Evolutionary conservation across 805 yeast genomes (phyloP), one percentile per base, ranked within the genome.

Genomic region (Starmerella floricola): DNA sequence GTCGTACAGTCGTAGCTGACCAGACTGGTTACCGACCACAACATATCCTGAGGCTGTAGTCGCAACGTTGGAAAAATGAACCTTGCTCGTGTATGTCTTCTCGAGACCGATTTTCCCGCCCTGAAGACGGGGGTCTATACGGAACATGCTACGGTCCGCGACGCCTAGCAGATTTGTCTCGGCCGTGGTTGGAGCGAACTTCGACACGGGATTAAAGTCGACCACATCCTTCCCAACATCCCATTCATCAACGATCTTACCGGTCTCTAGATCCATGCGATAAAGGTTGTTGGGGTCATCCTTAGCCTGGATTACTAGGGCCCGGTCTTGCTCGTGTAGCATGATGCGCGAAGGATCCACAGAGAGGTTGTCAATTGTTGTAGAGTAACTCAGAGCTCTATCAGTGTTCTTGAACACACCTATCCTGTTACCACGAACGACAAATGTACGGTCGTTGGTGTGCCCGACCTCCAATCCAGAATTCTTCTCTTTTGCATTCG

Each of bases 171-270:
- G 71, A 0, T 86, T 80, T 47, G 74, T 78, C 52, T 86, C 95
- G 4, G 65, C 70, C 0, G 86, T 74, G 56, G 78, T 62, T 56
- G 80, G 93, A 30, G 83, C 73, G 53, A 78, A 79, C 60, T 84
- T 85, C 38, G 69, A 61, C n/a, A 74, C 67, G 4, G 94, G 87
- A 2, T 79, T 80, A 57, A 76, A 78, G 20, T 66, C 67, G 18
- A 58, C 54, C 17, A 80, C 67, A 28, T 69, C 63, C n/a, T 41
- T 31, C 31, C 44, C 46, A 17, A 52, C 44, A 3, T 48, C 38
- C 91, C 94, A 86, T 56, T 83, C 91, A 57, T 86, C 95, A n/a
- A 86, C 79, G 40, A 86, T 70, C 55, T 77, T 67, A 12, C 95
- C 95, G 44, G 75, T 69, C 55, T 73, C 80, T 37, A 86, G 61